phyloP scores from a whole-genome alignment of 352 stramenopile genomes.

The Aphanomyces stellatus region DNA sequence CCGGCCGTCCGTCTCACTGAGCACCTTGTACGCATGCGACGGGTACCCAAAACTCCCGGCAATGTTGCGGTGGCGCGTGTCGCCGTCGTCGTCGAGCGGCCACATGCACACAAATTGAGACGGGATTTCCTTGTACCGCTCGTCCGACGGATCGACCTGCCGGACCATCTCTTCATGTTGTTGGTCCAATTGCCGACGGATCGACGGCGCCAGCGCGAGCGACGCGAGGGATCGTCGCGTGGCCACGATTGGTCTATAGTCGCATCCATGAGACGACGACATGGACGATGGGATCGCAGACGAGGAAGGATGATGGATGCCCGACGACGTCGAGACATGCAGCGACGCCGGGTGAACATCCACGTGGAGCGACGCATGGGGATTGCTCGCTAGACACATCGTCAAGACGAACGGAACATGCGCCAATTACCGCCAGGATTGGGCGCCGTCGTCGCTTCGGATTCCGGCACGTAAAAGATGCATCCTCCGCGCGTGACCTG shows the following conservation, averaged over 20 bases:
- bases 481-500: slow-evolving; percentile 14
- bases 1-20: slow-evolving; percentile 42
- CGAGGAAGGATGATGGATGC: no score
- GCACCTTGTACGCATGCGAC: slow-evolving; percentile 61
- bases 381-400: no score
- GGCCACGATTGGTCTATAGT: slow-evolving; percentile 9
- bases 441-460: neutral
- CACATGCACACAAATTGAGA: slow-evolving; percentile 20
- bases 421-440: no score
- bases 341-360: no score
- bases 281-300: no score
- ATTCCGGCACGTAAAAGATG: slow-evolving; percentile 18
- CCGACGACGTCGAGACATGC: no score
- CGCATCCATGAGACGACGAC: no score
- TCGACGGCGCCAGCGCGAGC: slow-evolving; percentile 12
- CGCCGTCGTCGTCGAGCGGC: slow-evolving; percentile 16
- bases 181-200: slow-evolving; percentile 4
- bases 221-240: slow-evolving; percentile 16
- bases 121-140: slow-evolving; percentile 23
- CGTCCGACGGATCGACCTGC: slow-evolving; percentile 17
- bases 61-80: slow-evolving; percentile 11
- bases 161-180: slow-evolving; percentile 20
- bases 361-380: no score
- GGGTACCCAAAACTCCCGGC: slow-evolving; percentile 74
- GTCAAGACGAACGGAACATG: no score